Percentiles rank a stretch among this genome's conserved stretches.
phyloP scores from a whole-genome alignment of 164 flowering plant species.

The Piper betle region DNA sequence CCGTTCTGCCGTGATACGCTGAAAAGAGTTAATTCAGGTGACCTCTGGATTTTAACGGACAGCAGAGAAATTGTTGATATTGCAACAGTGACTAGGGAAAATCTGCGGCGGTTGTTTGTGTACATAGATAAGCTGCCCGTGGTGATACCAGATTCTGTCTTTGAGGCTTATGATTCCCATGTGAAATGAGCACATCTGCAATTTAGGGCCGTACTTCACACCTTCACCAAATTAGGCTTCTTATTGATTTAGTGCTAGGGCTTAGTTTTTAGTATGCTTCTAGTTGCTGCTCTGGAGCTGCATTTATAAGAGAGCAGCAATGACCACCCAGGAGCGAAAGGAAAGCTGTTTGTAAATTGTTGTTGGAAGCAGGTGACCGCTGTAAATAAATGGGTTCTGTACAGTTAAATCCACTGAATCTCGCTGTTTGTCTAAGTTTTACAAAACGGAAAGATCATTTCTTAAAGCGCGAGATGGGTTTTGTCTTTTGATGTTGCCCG shows the following conservation, averaged over 20 bases:
- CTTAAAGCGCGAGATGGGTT: too few relatives aligned
- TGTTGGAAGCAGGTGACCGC: not conserved
- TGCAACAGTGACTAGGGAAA: slow-evolving; percentile 46
- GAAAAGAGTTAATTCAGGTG: slow-evolving; percentile 44
- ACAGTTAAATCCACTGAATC: too few relatives aligned
- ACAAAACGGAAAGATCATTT: too few relatives aligned
- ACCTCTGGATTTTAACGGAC: slow-evolving; percentile 66
- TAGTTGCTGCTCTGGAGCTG: not conserved
- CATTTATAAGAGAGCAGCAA: not conserved
- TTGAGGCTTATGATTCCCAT: slow-evolving; percentile 32
- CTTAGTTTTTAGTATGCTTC: not conserved
- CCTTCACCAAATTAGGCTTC: not conserved
- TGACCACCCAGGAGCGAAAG: not conserved
- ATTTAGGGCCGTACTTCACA: not conserved
- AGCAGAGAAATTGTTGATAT: slow-evolving; percentile 44
- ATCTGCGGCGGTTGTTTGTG: slow-evolving; percentile 45
- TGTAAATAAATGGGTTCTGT: not conserved
- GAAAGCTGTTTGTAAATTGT: slow-evolving; percentile 2
- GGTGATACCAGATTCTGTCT: slow-evolving; percentile 28
- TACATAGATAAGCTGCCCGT: slow-evolving; percentile 52
- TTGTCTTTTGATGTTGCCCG: too few relatives aligned
- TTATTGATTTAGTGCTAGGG: not conserved
- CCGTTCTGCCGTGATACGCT: slow-evolving; percentile 81
- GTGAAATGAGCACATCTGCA: slow-evolving; percentile 4
- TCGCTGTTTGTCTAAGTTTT: too few relatives aligned